A percentile compares a stretch with the other conserved stretches of the same genome.
Conservation (phyloP, 371 early-diverging fungal genomes). For the Batrachochytrium dendrobatidis region DNA sequence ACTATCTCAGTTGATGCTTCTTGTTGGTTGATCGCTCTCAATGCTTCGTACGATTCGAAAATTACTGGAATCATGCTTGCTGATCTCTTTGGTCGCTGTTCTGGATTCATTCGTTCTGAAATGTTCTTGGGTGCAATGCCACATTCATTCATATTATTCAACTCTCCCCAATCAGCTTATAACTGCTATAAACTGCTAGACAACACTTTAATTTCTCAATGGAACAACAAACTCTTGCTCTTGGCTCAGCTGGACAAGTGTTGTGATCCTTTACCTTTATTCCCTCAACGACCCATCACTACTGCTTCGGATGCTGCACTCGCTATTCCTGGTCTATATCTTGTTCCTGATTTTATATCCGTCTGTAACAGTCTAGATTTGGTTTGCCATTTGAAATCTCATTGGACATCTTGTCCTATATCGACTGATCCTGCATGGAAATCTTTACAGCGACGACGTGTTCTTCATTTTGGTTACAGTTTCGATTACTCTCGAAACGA, state of each 20-base stretch:
- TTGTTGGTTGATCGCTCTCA: not conserved
- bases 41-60: slow-evolving; percentile 3
- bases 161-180: not conserved
- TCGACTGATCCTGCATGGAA: not conserved
- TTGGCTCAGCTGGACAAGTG: not conserved
- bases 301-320: slow-evolving; percentile 15
- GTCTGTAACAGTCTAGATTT: slow-evolving; percentile 27
- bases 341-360: slow-evolving; percentile 33
- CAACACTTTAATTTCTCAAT: not conserved
- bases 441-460: not conserved
- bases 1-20: too few species aligned
- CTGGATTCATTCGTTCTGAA: slow-evolving; percentile 13
- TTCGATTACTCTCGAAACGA: slow-evolving; percentile 42
- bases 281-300: slow-evolving; percentile 11
- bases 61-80: slow-evolving; percentile 14
- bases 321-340: slow-evolving; percentile 29
- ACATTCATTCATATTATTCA: slow-evolving; percentile 5
- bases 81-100: slow-evolving; percentile 4
- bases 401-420: not conserved
- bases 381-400: not conserved
- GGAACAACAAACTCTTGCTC: slow-evolving; percentile 9
- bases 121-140: slow-evolving; percentile 20
- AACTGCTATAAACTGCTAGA: not conserved
- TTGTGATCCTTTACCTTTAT: too few species aligned
- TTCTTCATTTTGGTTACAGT: slow-evolving; percentile 36